phyloP scores from a whole-genome alignment of 108 stramenopile species.

The Mediolabrus comicus region DNA sequence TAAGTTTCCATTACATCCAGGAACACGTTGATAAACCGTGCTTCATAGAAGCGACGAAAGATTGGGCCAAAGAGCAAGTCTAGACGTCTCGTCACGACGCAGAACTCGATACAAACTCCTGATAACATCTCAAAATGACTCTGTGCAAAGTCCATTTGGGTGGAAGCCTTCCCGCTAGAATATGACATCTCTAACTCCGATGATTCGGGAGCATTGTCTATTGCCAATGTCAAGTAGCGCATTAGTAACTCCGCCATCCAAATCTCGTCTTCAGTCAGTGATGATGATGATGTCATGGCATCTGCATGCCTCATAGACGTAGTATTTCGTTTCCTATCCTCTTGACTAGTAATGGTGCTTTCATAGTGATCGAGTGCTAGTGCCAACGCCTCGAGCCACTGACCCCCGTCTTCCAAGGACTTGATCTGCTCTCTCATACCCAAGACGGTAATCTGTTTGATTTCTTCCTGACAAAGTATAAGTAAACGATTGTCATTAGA shows the following conservation, averaged over 20 bases:
- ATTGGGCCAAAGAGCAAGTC: conserved; percentile 88
- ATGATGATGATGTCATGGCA: conserved; percentile 1
- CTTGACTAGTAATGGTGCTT: conserved; percentile 66
- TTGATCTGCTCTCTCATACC: conserved; percentile 63
- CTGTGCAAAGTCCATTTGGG: conserved; percentile 66
- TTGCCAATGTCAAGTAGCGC: conserved; percentile 84
- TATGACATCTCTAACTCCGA: conserved; percentile 18
- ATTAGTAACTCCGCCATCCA: conserved; percentile 84
- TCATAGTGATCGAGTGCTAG: conserved; percentile 87
- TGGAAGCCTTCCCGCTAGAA: conserved; percentile 11
- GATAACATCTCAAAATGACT: conserved; percentile 94
- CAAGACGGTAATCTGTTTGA: conserved; percentile 62
- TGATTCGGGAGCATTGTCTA: conserved; percentile 88
- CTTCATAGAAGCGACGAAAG: conserved; percentile 75
- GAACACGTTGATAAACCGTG: conserved; percentile 64
- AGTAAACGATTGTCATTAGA: conserved; percentile 71
- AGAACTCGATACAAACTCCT: conserved; percentile 90
- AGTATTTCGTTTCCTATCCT: conserved; percentile 59
- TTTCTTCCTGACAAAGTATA: conserved; percentile 72
- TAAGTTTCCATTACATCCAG: conserved; percentile 90
- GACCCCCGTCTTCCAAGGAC: conserved; percentile 84
- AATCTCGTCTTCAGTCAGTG: conserved; percentile 76
- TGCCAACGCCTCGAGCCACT: conserved; percentile 95
- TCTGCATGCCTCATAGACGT: conserved; percentile 4
- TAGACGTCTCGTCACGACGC: conserved; percentile 77